Conservation (phyloP, 31 red algal species). For the Porphyra umbilicalis region DNA sequence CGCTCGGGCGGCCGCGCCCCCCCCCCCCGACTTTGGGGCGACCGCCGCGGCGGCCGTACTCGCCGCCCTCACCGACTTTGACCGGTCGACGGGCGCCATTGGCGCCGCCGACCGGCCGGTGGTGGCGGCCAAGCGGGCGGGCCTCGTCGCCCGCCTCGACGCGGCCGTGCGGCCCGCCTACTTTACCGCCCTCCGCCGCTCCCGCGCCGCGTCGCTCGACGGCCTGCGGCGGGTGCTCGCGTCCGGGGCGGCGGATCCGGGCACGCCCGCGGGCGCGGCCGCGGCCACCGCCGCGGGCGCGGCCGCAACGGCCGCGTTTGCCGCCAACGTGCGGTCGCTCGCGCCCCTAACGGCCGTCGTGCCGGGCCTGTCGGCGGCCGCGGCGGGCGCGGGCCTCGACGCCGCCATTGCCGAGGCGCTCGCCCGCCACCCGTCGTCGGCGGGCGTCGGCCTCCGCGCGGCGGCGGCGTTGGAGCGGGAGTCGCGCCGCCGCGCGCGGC, state of each 20-base stretch:
- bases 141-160: background rate
- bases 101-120: background rate
- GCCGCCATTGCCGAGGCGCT: background rate
- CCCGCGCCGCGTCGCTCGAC: background rate
- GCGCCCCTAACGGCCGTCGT: background rate
- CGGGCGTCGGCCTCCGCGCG: background rate
- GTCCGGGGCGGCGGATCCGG: background rate
- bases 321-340: background rate
- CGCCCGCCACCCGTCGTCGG: background rate
- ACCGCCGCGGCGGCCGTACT: background rate
- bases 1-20: background rate
- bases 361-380: background rate
- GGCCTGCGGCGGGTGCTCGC: background rate
- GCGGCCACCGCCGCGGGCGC: background rate
- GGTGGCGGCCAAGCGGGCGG: background rate
- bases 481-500: background rate
- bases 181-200: background rate
- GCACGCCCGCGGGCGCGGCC: background rate
- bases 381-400: background rate
- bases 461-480: background rate
- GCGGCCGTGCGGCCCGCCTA: background rate
- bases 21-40: background rate
- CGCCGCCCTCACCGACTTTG: background rate
- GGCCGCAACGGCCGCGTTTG: background rate
- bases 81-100: background rate